Evolutionary conservation across 108 stramenopile genomes (phyloP).

Genomic region (Pseudonitzschia pungens): DNA sequence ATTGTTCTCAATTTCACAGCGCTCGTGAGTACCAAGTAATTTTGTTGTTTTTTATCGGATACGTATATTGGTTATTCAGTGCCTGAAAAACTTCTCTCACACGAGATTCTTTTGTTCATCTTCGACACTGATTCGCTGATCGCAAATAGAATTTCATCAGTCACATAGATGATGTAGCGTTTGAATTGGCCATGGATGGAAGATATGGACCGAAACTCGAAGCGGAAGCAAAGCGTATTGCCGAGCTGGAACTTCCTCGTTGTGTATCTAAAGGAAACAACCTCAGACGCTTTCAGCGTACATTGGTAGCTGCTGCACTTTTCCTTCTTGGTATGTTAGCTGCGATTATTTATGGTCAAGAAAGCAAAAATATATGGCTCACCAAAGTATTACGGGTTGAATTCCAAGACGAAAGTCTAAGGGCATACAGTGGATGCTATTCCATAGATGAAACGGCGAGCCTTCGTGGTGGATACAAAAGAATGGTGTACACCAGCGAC

Average conservation of each 20-base stretch:
- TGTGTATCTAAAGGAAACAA: neutral
- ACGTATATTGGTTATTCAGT: neutral
- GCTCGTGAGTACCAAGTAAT: neutral
- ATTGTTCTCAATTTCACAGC: constrained; percentile 7
- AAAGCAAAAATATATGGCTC: neutral
- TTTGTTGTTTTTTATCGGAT: neutral
- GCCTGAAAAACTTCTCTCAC: neutral
- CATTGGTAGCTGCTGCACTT: neutral
- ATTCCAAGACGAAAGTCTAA: neutral
- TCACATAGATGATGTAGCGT: neutral
- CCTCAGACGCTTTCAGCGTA: neutral
- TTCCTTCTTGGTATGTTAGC: neutral
- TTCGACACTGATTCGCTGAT: neutral
- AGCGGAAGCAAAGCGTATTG: constrained; percentile 2
- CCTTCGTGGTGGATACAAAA: neutral
- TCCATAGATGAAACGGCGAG: neutral
- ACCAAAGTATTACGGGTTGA: neutral
- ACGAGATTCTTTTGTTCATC: neutral
- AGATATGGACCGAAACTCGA: constrained; percentile 4
- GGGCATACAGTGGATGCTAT: constrained; percentile 5
- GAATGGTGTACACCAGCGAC: neutral
- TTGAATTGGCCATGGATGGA: neutral
- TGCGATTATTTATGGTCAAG: neutral
- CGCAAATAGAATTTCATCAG: neutral
- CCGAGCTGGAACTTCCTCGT: neutral